phyloP scores from a whole-genome alignment of 2,329 filamentous ascomycete species.

The Ophiostoma sp. region DNA sequence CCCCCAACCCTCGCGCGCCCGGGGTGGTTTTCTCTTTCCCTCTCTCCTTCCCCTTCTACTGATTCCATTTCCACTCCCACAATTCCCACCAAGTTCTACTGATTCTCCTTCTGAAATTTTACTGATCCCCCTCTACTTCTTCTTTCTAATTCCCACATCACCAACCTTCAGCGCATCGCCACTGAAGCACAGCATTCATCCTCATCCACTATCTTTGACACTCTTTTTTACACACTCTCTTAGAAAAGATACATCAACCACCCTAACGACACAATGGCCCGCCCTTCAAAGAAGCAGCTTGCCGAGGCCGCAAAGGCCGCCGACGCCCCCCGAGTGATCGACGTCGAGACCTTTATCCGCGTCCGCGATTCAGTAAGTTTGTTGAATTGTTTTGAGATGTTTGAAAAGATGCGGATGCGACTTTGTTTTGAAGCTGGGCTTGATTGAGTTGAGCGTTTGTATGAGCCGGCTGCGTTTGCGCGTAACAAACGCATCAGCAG shows the following conservation, averaged over 20 bases:
- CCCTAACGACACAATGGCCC: constrained; percentile 29
- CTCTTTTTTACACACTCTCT: background rate
- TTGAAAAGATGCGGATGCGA: background rate
- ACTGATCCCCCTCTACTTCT: background rate
- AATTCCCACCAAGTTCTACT: background rate
- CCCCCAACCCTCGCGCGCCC: constrained; percentile 26
- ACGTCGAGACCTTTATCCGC: constrained; percentile 70
- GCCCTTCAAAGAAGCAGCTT: constrained; percentile 30
- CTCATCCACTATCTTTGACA: constrained; percentile 5
- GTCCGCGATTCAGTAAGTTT: constrained; percentile 73
- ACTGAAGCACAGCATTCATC: constrained; percentile 21
- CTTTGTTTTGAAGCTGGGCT: background rate
- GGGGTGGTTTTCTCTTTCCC: constrained; percentile 16
- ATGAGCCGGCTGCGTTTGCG: background rate
- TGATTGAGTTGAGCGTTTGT: background rate
- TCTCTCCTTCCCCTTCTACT: constrained; percentile 7
- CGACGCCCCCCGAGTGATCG: constrained; percentile 46
- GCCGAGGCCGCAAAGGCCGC: constrained; percentile 32
- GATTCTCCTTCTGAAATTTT: constrained; percentile 15
- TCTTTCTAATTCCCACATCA: constrained; percentile 17
- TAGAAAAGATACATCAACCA: constrained; percentile 21
- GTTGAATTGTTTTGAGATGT: background rate
- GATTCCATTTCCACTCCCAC: constrained; percentile 1
- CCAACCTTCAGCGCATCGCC: constrained; percentile 26
- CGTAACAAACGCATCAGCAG: background rate